A percentile compares a stretch with the other conserved stretches of the same genome.
These are phyloP conservation scores for Tylopilus vinaceipallidus DNA, from an alignment of 768 basidiomycete genomes.

Conservation along the genomic window DNA sequence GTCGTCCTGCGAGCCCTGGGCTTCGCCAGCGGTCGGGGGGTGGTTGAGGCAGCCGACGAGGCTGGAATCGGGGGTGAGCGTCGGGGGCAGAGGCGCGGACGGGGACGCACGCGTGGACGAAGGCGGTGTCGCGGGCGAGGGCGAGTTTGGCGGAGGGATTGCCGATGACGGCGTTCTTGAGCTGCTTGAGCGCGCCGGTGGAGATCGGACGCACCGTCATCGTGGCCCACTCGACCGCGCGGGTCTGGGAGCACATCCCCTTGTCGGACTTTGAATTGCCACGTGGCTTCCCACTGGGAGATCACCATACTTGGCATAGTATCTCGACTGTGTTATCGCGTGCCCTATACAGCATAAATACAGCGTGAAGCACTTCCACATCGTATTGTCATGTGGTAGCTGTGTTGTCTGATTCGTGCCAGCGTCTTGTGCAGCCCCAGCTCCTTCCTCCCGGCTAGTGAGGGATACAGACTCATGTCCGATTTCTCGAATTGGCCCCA, in stretches of 20 bases:
- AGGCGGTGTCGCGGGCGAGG: slow-evolving; percentile 53
- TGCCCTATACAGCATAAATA: too few relatives aligned
- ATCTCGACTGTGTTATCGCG: too few relatives aligned
- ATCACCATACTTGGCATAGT: too few relatives aligned
- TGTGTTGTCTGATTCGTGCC: too few relatives aligned
- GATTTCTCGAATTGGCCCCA: neutral
- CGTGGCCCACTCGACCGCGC: too few relatives aligned
- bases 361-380: neutral
- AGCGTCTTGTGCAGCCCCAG: too few relatives aligned
- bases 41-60: slow-evolving; percentile 61
- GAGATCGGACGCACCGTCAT: slow-evolving; percentile 34
- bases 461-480: neutral
- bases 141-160: slow-evolving; percentile 70
- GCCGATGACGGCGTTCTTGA: slow-evolving; percentile 77
- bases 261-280: neutral
- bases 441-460: neutral
- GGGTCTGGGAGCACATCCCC: neutral
- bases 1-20: slow-evolving; percentile 44
- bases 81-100: neutral
- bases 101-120: slow-evolving; percentile 51
- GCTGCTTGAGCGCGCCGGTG: slow-evolving; percentile 49
- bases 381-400: too few relatives aligned
- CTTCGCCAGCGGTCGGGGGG: slow-evolving; percentile 30
- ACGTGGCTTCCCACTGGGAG: too few relatives aligned
- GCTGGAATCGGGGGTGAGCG: slow-evolving; percentile 33